These are phyloP conservation scores for Pythium monospermum DNA, from an alignment of 352 stramenopile species.

Conservation along the genomic window DNA sequence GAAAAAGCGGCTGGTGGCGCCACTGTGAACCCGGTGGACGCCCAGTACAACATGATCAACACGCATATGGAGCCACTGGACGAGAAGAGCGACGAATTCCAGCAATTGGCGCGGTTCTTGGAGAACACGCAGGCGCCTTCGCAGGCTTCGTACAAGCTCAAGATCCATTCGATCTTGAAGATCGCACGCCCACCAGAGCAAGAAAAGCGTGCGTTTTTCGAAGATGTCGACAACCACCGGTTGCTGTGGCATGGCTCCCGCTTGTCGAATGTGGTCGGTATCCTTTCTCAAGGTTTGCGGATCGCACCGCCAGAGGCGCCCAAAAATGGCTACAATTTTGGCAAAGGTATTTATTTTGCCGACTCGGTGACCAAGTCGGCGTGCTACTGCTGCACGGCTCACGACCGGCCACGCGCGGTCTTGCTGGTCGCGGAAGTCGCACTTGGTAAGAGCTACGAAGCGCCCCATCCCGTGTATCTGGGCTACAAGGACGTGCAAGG, in stretches of 20 bases:
- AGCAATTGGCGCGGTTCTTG: constrained; percentile 48
- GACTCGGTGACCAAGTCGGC: constrained; percentile 50
- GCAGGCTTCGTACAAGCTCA: constrained; percentile 28
- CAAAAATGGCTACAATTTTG: constrained; percentile 63
- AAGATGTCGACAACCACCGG: constrained; percentile 52
- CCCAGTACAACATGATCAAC: constrained; percentile 53
- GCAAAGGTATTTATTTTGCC: constrained; percentile 77
- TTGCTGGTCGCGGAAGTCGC: constrained; percentile 61
- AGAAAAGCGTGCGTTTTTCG: constrained; percentile 28
- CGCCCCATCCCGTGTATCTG: constrained; percentile 42
- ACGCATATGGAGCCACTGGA: constrained; percentile 40
- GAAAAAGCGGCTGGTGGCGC: constrained; percentile 5
- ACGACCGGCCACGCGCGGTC: constrained; percentile 22
- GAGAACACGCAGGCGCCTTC: constrained; percentile 42
- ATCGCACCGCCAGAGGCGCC: constrained; percentile 65
- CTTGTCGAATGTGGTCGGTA: constrained; percentile 59
- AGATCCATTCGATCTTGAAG: constrained; percentile 51
- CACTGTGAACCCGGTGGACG: constrained; percentile 47
- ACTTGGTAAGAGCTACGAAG: constrained; percentile 43
- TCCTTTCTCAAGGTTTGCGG: constrained; percentile 59
- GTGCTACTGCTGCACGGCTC: constrained; percentile 38
- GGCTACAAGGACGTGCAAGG: constrained; percentile 34
- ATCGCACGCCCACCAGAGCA: constrained; percentile 42
- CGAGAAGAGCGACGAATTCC: constrained; percentile 40
- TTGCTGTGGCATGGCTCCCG: constrained; percentile 83